Evolutionary conservation across 768 basidiomycete genomes (phyloP), one percentile per base, ranked within the genome.

Genomic region (Tephrocybe rancida): DNA sequence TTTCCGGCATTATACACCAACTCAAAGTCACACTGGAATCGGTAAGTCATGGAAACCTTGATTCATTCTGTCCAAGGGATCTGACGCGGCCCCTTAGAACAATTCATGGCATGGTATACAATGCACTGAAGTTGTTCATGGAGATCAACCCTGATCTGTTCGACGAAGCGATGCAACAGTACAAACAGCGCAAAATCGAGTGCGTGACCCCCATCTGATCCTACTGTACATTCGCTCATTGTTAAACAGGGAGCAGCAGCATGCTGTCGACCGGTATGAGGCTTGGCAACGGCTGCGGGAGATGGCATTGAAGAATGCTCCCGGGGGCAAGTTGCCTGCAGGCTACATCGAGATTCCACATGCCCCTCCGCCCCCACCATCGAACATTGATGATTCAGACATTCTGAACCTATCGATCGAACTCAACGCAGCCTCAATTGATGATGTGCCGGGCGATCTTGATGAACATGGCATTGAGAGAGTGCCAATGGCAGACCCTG

Each of bases 61-160:
- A 34, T n/a, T 27, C 21, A 21, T 45, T 48, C 44, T 44, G 51
- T 30, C 56, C 52, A 24, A 3, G 13, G 14, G 41, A 56, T 16
- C 27, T 37, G n/a, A 59, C 7, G 14, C 22, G 22, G n/a, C 16
- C 16, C 5, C 21, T 29, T 0, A 98, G 95, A 58, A 98, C 97
- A 43, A 99, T 98, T 63, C 97, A 99, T 61, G 93, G 93, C 57
- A 95, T 98, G 92, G 95, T 98, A 25, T 98, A 97, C 74, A 98
- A 98, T 67, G 97, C 97, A 2, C 76, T 99, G 68, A 98, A 96
- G 70, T 70, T 98, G 53, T 96, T 98, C 75, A 98, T 98, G 95
- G 97, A 99, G 71, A 93, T 98, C 68, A 98, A 98, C 66, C 91
- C 95, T 0, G 92, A 96, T 66, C 74, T 98, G 21, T 99, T 99